Base-by-base conservation (phyloP, 2,329 filamentous ascomycete genomes). In the Clonostachys solani region DNA sequence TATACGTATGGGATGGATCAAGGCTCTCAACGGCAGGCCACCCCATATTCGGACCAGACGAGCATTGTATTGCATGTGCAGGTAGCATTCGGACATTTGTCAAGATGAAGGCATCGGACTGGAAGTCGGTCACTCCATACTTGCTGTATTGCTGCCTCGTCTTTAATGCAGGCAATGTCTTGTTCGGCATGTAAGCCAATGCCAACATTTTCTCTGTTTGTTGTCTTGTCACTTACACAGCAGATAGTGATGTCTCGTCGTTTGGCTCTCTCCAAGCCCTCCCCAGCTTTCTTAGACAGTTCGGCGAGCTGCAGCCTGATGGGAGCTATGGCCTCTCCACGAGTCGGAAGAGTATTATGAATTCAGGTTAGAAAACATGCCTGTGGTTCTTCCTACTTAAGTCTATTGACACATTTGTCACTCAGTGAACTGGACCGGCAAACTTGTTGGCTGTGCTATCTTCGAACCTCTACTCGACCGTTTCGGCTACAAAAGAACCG, bases 211-310 rank as follows among this genome's bases (percentile, higher is more conserved):
- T 19, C 5, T 29, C 13, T n/a, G 10, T 43, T 43, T 15, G 5
- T 23, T 33, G 16, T 19, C 9, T 19, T 15, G 9, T 43, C 12
- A 43, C 41, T 43, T 43, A 43, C 41, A 43, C 23, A 29, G 23
- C 23, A 29, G 8, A 17, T 15, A 47, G 46, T 23, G 46, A 47
- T 43, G 41, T 44, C 15, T 29, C 40, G 18, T 47, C 46, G 9
- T 47, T 47, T 37, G 46, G 46, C 12, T 43, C 40, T 13, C 41
- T 47, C 15, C 46, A 47, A 43, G 46, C 46, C 10, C 46, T 47
- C 12, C 46, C 46, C 12, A 38, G 33, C 17, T 47, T 47, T 33
- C 40, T 47, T 15, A 33, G 35, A 5, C 33, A 47, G 18, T 47
- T 47, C 23, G 46, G 46, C 15, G 40, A 43, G 40, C 17, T 40